Base-by-base conservation (phyloP, 169 alveolate species). In the Eimeria nieschulzi region DNA sequence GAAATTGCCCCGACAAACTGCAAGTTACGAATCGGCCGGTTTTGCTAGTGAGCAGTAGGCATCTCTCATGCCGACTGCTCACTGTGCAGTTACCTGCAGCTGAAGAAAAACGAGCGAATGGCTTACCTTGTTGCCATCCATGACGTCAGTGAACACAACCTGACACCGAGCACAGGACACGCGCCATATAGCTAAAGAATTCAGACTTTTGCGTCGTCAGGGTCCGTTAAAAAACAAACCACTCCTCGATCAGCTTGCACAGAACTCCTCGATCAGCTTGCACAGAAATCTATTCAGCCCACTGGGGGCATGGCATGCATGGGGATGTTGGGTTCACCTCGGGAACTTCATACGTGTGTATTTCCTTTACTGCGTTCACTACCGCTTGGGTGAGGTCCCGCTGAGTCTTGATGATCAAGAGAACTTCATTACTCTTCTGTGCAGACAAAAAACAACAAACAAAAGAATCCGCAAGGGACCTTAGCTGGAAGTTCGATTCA, bases 321-420 rank as follows among this genome's bases (percentile, higher is more conserved):
- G 1, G 23, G 23, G 68, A 59, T 12, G 23, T 19, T 12, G 68
- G n/a, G 23, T 71, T 53, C 73, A 91, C 94, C 91, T 91, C 94
- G 17, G 94, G 94, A 39, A 83, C 87, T 9, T 91, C 94, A 51
- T 91, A 91, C 46, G 94, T 82, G 39, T 91, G 94, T n/a, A 13
- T 25, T 26, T 70, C 71, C 51, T 66, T 71, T 9, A 91, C 82
- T 10, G 92, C 92, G 15, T 73, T 70, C 9, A 75, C 75, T 70
- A 91, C 83, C 46, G 68, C 83, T 33, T 71, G 76, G 15, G 71
- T 66, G 63, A 66, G 79, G 25, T 25, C 25, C 64, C 82, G 73
- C 64, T 71, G 86, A 26, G 94, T 83, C 86, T 91, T 91, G 68
- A 91, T 55, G 87, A 91, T 83, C n/a, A 91, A 23, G 39, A 91